Conservation (phyloP, 495 filamentous ascomycete species). For the Xanthoparmelia taractica region DNA sequence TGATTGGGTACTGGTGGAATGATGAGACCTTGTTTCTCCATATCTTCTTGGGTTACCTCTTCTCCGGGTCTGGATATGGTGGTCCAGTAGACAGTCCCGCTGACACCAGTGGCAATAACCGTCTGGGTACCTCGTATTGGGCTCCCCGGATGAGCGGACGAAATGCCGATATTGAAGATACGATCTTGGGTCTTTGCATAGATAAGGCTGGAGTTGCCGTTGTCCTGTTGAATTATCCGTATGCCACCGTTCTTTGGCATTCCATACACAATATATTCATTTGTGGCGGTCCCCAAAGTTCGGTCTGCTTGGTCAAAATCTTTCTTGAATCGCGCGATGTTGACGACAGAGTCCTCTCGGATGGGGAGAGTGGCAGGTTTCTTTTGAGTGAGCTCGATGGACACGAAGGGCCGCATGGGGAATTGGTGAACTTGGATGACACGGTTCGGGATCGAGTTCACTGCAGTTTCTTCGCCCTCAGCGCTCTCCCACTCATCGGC, state of each 20-base stretch:
- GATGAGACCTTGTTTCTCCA: conserved; percentile 70
- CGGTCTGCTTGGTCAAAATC: conserved; percentile 96
- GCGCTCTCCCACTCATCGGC: conserved; percentile 72
- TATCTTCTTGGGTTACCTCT: conserved; percentile 63
- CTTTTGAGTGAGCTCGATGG: conserved; percentile 50
- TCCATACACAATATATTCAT: conserved; percentile 85
- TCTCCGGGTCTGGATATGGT: conserved; percentile 60
- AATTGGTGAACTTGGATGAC: conserved; percentile 83
- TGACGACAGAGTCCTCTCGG: conserved; percentile 58
- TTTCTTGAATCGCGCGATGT: conserved; percentile 90
- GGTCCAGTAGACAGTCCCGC: conserved; percentile 89
- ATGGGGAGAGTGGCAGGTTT: conserved; percentile 30
- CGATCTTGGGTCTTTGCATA: conserved; percentile 82
- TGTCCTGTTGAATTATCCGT: conserved; percentile 86
- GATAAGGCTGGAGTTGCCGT: conserved; percentile 78
- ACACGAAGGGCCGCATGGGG: conserved; percentile 89
- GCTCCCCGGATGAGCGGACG: conserved; percentile 46
- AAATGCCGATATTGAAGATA: conserved; percentile 87
- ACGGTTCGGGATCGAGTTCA: conserved; percentile 54
- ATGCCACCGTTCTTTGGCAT: conserved; percentile 86
- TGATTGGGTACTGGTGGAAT: conserved; percentile 70
- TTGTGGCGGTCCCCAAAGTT: conserved; percentile 81
- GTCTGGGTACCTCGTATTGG: conserved; percentile 53
- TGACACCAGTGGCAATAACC: conserved; percentile 85
- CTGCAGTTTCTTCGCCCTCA: conserved; percentile 59